Evolutionary conservation across 176 grass and related monocot species (phyloP).

Genomic region (Poa annua): DNA sequence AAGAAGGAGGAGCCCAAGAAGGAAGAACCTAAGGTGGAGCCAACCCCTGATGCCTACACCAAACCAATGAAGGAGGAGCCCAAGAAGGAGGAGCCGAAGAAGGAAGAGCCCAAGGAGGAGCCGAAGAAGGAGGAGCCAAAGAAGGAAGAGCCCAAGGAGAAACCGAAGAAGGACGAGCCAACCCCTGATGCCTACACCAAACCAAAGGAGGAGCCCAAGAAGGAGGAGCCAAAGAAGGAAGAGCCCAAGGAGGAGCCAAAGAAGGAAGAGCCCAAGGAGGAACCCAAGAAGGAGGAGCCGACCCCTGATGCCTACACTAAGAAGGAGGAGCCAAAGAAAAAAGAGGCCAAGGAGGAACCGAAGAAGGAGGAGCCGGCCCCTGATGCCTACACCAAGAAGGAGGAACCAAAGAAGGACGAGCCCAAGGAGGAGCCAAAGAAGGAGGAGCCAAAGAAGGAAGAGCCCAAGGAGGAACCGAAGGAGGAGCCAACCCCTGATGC

Average conservation of each 20-base stretch:
- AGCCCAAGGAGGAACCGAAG: neutral
- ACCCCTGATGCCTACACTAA: neutral
- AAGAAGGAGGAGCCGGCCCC: too few relatives aligned
- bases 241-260: neutral
- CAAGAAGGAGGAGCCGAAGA: neutral
- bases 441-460: neutral
- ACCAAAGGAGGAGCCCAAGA: too few relatives aligned
- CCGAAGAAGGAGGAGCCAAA: neutral
- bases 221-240: neutral
- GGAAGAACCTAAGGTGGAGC: neutral
- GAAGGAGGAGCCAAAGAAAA: neutral
- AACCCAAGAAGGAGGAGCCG: neutral
- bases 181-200: too few relatives aligned
- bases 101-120: neutral
- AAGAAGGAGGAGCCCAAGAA: neutral
- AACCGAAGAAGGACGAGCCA: neutral
- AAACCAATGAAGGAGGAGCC: neutral
- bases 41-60: too few relatives aligned
- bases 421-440: neutral
- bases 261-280: neutral
- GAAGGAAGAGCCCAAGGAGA: neutral
- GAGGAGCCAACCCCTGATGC: too few relatives aligned
- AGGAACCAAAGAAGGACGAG: neutral
- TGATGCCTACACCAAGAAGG: neutral
- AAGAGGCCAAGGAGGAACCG: neutral